These are phyloP conservation scores for Sherardia arvensis DNA, from an alignment of 257 asterid genomes.

Conservation along the genomic window DNA sequence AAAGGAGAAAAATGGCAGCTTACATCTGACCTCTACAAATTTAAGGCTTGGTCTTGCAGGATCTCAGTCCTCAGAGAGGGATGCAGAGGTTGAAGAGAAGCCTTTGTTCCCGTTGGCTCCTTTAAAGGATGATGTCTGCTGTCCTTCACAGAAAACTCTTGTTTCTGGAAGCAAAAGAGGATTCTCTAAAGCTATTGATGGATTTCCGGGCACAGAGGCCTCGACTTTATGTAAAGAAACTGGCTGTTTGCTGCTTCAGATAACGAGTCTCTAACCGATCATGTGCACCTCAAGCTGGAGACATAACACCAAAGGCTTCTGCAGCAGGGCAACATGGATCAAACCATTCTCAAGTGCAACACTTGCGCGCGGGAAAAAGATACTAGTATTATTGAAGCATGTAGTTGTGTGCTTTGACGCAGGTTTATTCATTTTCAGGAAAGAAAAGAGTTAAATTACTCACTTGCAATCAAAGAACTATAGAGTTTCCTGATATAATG, in stretches of 20 bases:
- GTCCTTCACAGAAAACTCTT: constrained; percentile 34
- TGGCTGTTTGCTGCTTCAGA: constrained; percentile 51
- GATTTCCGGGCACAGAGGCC: constrained; percentile 32
- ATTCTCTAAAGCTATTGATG: constrained; percentile 58
- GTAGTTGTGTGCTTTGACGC: too few relatives aligned
- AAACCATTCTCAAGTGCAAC: constrained; percentile 27
- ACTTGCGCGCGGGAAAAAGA: too few relatives aligned
- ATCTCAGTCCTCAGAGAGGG: constrained; percentile 68
- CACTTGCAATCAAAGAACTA: too few relatives aligned
- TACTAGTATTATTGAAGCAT: too few relatives aligned
- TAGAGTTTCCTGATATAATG: too few relatives aligned
- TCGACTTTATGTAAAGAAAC: constrained; percentile 34
- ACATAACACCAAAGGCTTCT: constrained; percentile 30
- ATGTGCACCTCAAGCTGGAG: constrained; percentile 29
- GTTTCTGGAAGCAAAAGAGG: constrained; percentile 75
- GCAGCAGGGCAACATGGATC: constrained; percentile 21
- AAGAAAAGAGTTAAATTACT: too few relatives aligned
- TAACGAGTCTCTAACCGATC: constrained; percentile 34
- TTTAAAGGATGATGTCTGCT: constrained; percentile 45
- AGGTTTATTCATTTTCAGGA: too few relatives aligned
- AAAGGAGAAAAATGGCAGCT: constrained; percentile 34
- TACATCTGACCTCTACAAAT: constrained; percentile 71
- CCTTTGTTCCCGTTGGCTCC: constrained; percentile 65
- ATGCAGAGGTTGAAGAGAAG: constrained; percentile 53
- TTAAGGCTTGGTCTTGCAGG: constrained; percentile 91